Conservation (phyloP, 495 filamentous ascomycete species). For the Penicillium flavigenum region DNA sequence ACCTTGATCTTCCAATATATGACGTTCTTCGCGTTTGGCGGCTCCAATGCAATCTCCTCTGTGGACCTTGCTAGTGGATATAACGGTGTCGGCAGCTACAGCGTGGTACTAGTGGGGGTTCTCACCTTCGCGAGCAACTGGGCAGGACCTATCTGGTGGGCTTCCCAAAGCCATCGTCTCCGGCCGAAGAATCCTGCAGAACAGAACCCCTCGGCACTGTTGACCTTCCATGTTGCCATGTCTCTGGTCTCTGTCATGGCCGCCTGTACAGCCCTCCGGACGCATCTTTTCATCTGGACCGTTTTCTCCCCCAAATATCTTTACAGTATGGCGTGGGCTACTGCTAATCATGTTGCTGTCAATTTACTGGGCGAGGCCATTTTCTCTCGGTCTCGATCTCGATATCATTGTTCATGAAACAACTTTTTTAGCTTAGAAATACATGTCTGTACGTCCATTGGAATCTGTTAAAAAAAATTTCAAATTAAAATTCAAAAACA, state of each 20-base stretch:
- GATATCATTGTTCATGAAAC: slow-evolving; percentile 2
- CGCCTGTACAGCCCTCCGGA: slow-evolving; percentile 78
- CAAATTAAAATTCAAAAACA: slow-evolving; percentile 31
- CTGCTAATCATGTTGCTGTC: slow-evolving; percentile 73
- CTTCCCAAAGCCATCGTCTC: slow-evolving; percentile 56
- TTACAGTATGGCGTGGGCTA: slow-evolving; percentile 83
- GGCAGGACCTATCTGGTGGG: slow-evolving; percentile 90
- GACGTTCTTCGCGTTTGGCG: slow-evolving; percentile 88
- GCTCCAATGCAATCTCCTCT: slow-evolving; percentile 88
- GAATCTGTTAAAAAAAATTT: not conserved
- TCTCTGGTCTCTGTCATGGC: slow-evolving; percentile 74
- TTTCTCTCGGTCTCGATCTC: slow-evolving; percentile 49
- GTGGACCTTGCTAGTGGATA: slow-evolving; percentile 82
- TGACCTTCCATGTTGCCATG: slow-evolving; percentile 65
- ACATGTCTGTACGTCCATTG: not conserved
- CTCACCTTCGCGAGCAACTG: slow-evolving; percentile 89
- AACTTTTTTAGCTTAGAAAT: not conserved
- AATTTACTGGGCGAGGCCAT: slow-evolving; percentile 52
- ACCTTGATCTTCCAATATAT: slow-evolving; percentile 67
- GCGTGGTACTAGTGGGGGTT: slow-evolving; percentile 64
- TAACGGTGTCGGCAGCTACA: slow-evolving; percentile 74
- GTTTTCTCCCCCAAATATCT: slow-evolving; percentile 98
- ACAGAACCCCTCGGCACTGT: slow-evolving; percentile 51
- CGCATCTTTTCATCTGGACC: slow-evolving; percentile 97
- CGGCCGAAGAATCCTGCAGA: slow-evolving; percentile 35